Base-by-base conservation (phyloP, 73 alveolate species). In the Paramecium sexaurelia region DNA sequence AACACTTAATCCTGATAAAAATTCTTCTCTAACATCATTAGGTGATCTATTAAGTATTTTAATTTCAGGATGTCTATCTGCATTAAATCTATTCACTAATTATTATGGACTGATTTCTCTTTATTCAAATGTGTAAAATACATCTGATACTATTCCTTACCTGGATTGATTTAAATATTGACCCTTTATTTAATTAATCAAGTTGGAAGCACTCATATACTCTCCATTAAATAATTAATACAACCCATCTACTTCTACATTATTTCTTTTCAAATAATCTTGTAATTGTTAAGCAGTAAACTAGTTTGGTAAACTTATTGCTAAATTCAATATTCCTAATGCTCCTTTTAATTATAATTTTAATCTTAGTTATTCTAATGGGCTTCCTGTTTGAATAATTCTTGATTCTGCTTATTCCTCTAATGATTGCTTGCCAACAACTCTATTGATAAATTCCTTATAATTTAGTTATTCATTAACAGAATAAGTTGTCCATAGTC, bases 11-110 rank as follows among this genome's bases (percentile, higher is more conserved):
- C 87, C 55, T 19, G 36, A 39, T 36, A 73, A 36, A 33, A 73
- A 73, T 33, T 73, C 87, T 36, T 73, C 87, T 15, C 87, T 27
- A n/a, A 73, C 87, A 33, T 73, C 87, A 73, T 73, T 39, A 73
- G 87, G 55, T 11, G 87, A 73, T 39, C 87, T 73, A 27, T 39
- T 39, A 17, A 73, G 13, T 27, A 36, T 33, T 39, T 73, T 73
- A 19, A 35, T 73, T 36, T 73, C 87, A 73, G 87, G 87, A 36
- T 73, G 87, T 36, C 56, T 35, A 35, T 73, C 87, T 11, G 87
- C 87, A 36, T 73, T 73, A 35, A 27, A 73, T 73, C 87, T 73
- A 33, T 73, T 36, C 6, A 33, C 36, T 11, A 73, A 36, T 36
- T 35, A 73, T 73, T 73, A 10, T 9, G 87, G 87, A 73, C 61